Percentiles rank a stretch among this genome's conserved stretches.
These are phyloP conservation scores for Botrytis medusae DNA, from an alignment of 2,329 filamentous ascomycete genomes.

Conservation along the genomic window DNA sequence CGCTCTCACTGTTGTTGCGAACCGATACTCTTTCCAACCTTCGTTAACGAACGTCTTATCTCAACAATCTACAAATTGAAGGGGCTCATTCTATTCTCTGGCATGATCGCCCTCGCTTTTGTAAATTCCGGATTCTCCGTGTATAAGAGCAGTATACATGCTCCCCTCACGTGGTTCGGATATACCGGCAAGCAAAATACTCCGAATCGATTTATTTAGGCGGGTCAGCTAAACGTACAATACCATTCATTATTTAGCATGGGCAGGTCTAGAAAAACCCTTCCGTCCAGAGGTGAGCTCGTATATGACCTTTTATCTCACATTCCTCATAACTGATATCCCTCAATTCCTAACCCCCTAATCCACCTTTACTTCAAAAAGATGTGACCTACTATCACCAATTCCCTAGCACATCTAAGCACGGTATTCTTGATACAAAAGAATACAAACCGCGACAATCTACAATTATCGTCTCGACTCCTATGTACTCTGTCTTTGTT, in stretches of 20 bases:
- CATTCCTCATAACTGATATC: background rate
- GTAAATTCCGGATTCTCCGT: background rate
- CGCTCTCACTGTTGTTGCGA: background rate
- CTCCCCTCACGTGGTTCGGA: background rate
- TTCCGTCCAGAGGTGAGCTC: background rate
- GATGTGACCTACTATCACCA: background rate
- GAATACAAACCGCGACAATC: no score
- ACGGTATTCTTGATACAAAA: background rate
- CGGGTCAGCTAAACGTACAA: no score
- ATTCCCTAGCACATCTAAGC: background rate
- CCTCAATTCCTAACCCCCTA: background rate
- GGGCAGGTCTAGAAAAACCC: background rate
- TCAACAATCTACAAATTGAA: background rate
- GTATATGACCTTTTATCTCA: background rate
- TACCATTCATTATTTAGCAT: background rate
- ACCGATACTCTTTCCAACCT: background rate
- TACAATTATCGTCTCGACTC: background rate
- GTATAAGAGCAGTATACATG: background rate
- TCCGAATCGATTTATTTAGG: background rate
- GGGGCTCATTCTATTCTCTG: background rate
- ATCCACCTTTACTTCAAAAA: background rate
- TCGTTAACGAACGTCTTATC: background rate
- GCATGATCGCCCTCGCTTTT: background rate
- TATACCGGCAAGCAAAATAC: background rate
- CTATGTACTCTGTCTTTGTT: background rate